Evolutionary conservation across 257 asterid genomes (phyloP), one percentile per base, ranked within the genome.

Genomic region (Leptodermis oblonga): DNA sequence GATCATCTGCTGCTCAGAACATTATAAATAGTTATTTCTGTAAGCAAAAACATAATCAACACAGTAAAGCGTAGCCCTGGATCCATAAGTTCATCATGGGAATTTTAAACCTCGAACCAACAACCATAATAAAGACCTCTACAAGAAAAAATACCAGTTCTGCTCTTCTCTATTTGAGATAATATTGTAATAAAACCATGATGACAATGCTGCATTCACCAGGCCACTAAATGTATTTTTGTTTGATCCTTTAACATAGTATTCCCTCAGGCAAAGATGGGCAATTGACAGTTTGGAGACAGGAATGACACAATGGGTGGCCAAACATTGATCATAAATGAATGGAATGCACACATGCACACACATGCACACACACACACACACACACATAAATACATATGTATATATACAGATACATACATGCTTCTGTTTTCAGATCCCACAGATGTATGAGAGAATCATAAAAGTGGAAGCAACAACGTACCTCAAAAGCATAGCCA

Each of bases 401-500:
- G n/a, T n/a, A n/a, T n/a, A n/a, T n/a, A n/a, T n/a, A n/a, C n/a
- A n/a, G n/a, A n/a, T n/a, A n/a, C n/a, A n/a, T n/a, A n/a, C n/a
- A 33, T 36, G 48, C 17, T 62, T 22, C 31, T 43, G 39, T 15
- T 65, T 20, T 20, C 33, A 13, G 17, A 59, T 10, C 14, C 12
- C 58, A 7, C 43, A 18, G 42, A 59, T 14, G 17, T 34, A 34
- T 30, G 22, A 45, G 30, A 62, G 17, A 39, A 55, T 14, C 65
- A 54, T 31, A 39, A 22, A 13, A 10, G 11, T 14, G 14, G n/a
- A 39, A 39, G 20, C 6, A 22, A 31, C 22, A n/a, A 41, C 41
- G 48, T 76, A 84, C 99, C 97, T 88, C 81, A 93, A 79, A 74
- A 93, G 95, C 84, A 87, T 65, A 51, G 96, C 89, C 97, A 93